Percentiles rank a stretch among this genome's conserved stretches.
Evolutionary conservation across 208 protist genomes (phyloP).

Genomic region (Chromosphaera perkinsii): DNA sequence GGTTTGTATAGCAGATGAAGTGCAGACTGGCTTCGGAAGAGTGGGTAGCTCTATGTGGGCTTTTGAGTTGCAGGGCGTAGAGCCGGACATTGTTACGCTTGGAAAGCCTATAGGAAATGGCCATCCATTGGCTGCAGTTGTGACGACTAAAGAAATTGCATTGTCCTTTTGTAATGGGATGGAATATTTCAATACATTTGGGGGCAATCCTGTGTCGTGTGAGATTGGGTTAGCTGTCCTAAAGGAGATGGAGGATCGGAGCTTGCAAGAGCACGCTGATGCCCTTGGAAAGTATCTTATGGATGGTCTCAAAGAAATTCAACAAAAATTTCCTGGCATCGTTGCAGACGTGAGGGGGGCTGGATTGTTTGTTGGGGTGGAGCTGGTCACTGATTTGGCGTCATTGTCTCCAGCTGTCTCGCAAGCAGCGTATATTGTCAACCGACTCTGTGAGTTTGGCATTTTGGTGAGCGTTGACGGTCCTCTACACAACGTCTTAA

Average conservation of each 20-base stretch:
- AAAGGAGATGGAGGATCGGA: slow-evolving; percentile 50
- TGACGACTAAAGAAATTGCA: slow-evolving; percentile 58
- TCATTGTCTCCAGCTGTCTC: not conserved
- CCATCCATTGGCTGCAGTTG: slow-evolving; percentile 62
- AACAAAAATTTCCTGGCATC: slow-evolving; percentile 24
- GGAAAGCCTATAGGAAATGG: slow-evolving; percentile 71
- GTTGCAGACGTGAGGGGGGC: slow-evolving; percentile 65
- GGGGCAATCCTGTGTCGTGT: slow-evolving; percentile 61
- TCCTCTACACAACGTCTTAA: slow-evolving; percentile 32
- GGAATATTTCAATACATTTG: slow-evolving; percentile 66
- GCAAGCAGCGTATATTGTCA: slow-evolving; percentile 4
- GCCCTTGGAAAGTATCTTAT: slow-evolving; percentile 41
- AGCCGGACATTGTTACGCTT: slow-evolving; percentile 55
- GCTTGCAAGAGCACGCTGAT: slow-evolving; percentile 49
- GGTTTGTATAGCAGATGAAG: slow-evolving; percentile 68
- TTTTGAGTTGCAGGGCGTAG: slow-evolving; percentile 57
- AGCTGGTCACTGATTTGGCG: slow-evolving; percentile 23
- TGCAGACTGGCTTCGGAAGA: slow-evolving; percentile 67
- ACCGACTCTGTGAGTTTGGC: not conserved
- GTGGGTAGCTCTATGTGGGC: slow-evolving; percentile 60
- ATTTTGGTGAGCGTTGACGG: slow-evolving; percentile 27
- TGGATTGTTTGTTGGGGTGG: slow-evolving; percentile 43
- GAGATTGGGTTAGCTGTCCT: slow-evolving; percentile 60
- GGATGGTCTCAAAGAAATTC: slow-evolving; percentile 3
- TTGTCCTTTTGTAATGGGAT: slow-evolving; percentile 33